Conservation (phyloP, 2,329 filamentous ascomycete genomes). For the Aspergillus awamori region DNA sequence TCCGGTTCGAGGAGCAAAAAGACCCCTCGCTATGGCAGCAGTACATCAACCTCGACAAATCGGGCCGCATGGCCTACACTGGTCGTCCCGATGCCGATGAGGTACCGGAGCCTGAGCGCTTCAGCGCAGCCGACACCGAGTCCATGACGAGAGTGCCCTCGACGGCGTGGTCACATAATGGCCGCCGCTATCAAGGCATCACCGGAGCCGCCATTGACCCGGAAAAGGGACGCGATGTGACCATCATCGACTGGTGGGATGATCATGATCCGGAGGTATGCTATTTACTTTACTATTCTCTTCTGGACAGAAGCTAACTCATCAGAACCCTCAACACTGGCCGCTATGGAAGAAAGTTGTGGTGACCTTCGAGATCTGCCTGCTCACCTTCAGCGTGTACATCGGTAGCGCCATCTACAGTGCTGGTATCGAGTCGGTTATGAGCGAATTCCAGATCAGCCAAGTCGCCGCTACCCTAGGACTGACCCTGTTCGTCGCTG, state of each 20-base stretch:
- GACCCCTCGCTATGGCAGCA: constrained; percentile 53
- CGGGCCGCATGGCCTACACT: constrained; percentile 49
- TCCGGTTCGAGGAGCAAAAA: constrained; percentile 51
- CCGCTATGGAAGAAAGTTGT: constrained; percentile 45
- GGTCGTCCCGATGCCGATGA: constrained; percentile 41
- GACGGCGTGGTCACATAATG: constrained; percentile 23
- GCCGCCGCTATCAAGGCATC: constrained; percentile 37
- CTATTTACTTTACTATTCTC: background rate
- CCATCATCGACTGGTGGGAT: constrained; percentile 55
- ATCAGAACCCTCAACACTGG: constrained; percentile 52
- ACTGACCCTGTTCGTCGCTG: constrained; percentile 53
- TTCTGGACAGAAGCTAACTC: background rate
- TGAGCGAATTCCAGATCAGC: constrained; percentile 45
- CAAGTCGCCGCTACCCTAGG: constrained; percentile 46
- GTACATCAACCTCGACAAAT: constrained; percentile 55
- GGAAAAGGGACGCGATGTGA: constrained; percentile 56
- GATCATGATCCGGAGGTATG: constrained; percentile 49
- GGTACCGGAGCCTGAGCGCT: constrained; percentile 36
- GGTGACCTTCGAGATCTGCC: constrained; percentile 51
- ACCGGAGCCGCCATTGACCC: constrained; percentile 51
- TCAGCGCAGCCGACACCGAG: constrained; percentile 19
- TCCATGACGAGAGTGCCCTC: constrained; percentile 15
- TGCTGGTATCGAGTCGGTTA: constrained; percentile 45
- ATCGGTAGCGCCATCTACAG: constrained; percentile 55
- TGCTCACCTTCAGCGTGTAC: constrained; percentile 55